Evolutionary conservation across 495 filamentous ascomycete species (phyloP).

Genomic region (Aspergillus wentii): DNA sequence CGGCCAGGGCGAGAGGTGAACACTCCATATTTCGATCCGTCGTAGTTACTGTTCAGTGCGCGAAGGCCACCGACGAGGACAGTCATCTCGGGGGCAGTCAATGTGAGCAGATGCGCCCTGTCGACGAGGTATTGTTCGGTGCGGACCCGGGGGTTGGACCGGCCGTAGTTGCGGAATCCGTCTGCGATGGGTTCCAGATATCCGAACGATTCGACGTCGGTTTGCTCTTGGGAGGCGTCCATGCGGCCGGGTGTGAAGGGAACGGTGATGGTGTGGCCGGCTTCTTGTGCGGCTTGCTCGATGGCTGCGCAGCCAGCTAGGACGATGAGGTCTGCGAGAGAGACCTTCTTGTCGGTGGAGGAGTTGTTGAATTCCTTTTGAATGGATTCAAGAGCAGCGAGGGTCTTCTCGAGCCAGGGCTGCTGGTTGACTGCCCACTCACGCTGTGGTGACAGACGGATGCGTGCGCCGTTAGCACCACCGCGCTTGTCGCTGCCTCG

Average conservation of each 20-base stretch:
- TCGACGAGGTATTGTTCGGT: constrained; percentile 65
- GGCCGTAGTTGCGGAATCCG: constrained; percentile 72
- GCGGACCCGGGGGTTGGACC: constrained; percentile 49
- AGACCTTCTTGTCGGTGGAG: constrained; percentile 58
- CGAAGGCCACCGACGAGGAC: constrained; percentile 65
- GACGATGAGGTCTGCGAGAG: constrained; percentile 67
- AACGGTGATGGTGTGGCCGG: constrained; percentile 25
- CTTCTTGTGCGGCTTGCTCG: constrained; percentile 33
- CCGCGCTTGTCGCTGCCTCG: constrained; percentile 71
- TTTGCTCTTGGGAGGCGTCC: constrained; percentile 58
- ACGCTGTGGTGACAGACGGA: constrained; percentile 64
- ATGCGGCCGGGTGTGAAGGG: constrained; percentile 43
- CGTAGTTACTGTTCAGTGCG: constrained; percentile 59
- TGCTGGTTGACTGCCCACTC: constrained; percentile 68
- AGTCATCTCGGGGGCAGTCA: constrained; percentile 62
- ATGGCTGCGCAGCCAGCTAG: constrained; percentile 48
- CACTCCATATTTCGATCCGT: constrained; percentile 57
- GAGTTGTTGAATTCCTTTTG: constrained; percentile 56
- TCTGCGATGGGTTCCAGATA: constrained; percentile 59
- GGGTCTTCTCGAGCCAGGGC: constrained; percentile 49
- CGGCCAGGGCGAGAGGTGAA: constrained; percentile 58
- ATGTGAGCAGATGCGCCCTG: constrained; percentile 60
- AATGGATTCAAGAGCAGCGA: constrained; percentile 53
- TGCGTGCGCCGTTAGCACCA: constrained; percentile 69
- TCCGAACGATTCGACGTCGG: constrained; percentile 56